Percentiles rank a stretch among this genome's conserved stretches.
Evolutionary conservation across 495 filamentous ascomycete species (phyloP).

Genomic region (Xylaria castorea): DNA sequence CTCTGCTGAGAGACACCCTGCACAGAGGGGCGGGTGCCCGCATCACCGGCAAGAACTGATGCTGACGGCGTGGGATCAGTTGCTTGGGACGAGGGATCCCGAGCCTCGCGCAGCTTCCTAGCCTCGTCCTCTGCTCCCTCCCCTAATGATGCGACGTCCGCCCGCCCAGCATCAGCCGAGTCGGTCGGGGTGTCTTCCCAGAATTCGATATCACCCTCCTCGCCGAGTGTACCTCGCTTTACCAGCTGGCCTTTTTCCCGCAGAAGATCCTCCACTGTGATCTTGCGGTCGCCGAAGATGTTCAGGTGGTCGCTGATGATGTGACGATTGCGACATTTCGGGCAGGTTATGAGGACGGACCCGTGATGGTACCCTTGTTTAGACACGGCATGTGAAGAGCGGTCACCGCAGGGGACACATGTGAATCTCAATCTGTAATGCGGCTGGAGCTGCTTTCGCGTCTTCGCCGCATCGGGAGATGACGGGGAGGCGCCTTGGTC

Average conservation of each 20-base stretch:
- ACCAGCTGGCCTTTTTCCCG: conserved; percentile 68
- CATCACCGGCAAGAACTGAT: conserved; percentile 19
- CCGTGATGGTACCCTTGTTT: conserved; percentile 95
- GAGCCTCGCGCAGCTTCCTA: conserved; percentile 22
- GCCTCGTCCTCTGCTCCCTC: conserved; percentile 27
- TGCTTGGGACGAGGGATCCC: conserved; percentile 30
- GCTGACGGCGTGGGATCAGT: conserved; percentile 22
- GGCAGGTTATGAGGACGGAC: conserved; percentile 86
- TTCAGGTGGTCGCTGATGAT: conserved; percentile 89
- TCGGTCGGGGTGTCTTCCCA: conserved; percentile 35
- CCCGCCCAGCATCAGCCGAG: neutral
- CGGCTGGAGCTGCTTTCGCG: conserved; percentile 54
- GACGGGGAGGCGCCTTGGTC: conserved; percentile 29
- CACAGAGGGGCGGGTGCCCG: conserved; percentile 31
- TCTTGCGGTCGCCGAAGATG: conserved; percentile 71
- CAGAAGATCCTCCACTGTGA: conserved; percentile 77
- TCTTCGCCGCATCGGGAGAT: conserved; percentile 41
- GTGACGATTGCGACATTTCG: conserved; percentile 81
- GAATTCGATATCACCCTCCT: conserved; percentile 69
- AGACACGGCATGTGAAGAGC: conserved; percentile 78
- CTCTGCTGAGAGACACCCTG: conserved; percentile 14
- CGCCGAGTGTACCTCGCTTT: conserved; percentile 63
- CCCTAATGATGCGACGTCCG: neutral
- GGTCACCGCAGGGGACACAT: conserved; percentile 79
- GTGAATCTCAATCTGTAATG: conserved; percentile 89